Conservation (phyloP, 805 yeast species). For the Metschnikowia amazonensis region DNA sequence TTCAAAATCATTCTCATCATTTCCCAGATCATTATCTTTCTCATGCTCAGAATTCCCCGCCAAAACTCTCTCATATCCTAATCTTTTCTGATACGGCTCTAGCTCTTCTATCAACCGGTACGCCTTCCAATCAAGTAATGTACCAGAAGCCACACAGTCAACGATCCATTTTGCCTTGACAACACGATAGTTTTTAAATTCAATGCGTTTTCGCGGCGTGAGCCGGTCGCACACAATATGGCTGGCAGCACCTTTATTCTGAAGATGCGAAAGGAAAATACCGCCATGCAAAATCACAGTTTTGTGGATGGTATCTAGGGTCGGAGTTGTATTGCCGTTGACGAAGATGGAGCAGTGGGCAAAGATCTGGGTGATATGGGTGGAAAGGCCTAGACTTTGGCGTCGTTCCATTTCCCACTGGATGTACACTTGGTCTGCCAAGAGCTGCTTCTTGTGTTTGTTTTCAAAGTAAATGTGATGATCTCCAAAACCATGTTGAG, state of each 20-base stretch:
- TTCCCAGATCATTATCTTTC: no score
- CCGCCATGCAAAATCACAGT: conserved; percentile 81
- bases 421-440: conserved; percentile 47
- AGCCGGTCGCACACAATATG: conserved; percentile 79
- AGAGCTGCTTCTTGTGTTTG: conserved; percentile 61
- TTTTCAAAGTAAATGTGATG: conserved; percentile 60
- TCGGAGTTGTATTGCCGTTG: conserved; percentile 86
- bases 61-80: no score
- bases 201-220: conserved; percentile 69
- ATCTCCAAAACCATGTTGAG: conserved; percentile 56
- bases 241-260: conserved; percentile 70
- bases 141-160: conserved; percentile 51
- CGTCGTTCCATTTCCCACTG: conserved; percentile 46
- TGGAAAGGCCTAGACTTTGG: conserved; percentile 12
- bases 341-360: conserved; percentile 64
- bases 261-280: conserved; percentile 59
- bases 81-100: conserved; percentile 52
- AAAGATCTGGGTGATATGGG: conserved; percentile 43
- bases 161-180: conserved; percentile 81
- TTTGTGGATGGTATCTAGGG: conserved; percentile 67
- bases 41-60: no score
- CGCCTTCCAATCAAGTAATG: conserved; percentile 64
- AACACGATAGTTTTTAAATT: conserved; percentile 66
- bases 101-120: conserved; percentile 49
- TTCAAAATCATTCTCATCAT: no score